Conservation (phyloP, 2,329 filamentous ascomycete genomes). For the Penicillium sp. region DNA sequence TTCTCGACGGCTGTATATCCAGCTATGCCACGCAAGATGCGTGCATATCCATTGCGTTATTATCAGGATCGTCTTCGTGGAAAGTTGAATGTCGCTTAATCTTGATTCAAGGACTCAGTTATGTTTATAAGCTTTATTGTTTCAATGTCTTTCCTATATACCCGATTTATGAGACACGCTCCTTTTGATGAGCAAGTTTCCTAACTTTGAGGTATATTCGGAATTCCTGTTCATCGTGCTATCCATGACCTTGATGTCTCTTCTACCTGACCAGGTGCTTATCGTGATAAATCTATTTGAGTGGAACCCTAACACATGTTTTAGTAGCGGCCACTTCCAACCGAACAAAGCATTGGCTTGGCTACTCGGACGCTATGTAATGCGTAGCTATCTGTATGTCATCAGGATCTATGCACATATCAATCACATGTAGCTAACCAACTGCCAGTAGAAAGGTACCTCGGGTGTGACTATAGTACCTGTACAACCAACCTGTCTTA, state of each 20-base stretch:
- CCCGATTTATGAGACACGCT: conserved; percentile 17
- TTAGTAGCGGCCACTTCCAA: no score
- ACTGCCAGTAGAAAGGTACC: not conserved
- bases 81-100: conserved; percentile 26
- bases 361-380: no score
- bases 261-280: no score
- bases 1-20: conserved; percentile 37
- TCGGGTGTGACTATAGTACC: not conserved
- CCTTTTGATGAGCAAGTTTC: not conserved
- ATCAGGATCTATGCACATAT: no score
- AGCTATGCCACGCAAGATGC: conserved; percentile 30
- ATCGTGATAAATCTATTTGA: no score
- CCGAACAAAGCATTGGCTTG: no score
- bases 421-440: not conserved
- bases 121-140: not conserved
- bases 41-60: conserved; percentile 32
- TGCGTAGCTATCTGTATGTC: no score
- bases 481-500: not conserved
- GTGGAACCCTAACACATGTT: no score
- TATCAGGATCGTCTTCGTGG: conserved; percentile 33
- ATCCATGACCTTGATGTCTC: no score
- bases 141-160: conserved; percentile 9
- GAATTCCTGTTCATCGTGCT: no score
- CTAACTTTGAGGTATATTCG: no score
- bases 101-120: not conserved